A percentile compares a stretch with the other conserved stretches of the same genome.
phyloP scores from a whole-genome alignment of 345 rosid species.

The Orychophragmus violaceus region DNA sequence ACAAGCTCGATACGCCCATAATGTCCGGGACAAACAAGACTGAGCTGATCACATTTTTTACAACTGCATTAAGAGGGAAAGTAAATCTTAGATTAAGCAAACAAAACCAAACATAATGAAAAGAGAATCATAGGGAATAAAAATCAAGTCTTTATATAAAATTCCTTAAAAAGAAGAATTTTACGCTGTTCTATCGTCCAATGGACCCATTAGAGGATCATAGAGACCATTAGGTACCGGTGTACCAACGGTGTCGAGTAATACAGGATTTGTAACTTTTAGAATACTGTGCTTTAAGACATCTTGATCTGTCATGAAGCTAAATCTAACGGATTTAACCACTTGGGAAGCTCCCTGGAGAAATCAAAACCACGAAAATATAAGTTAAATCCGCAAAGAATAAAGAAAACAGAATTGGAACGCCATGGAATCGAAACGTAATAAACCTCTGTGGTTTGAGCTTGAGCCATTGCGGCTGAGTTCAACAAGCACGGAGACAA shows the following conservation, averaged over 20 bases:
- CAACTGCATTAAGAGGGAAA: slow-evolving; percentile 55
- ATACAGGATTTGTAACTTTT: slow-evolving; percentile 36
- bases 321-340: slow-evolving; percentile 40
- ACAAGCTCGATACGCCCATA: slow-evolving; percentile 85
- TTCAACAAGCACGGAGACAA: neutral
- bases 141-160: neutral
- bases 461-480: slow-evolving; percentile 20
- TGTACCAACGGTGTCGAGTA: slow-evolving; percentile 37
- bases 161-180: slow-evolving; percentile 6
- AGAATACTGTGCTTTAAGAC: slow-evolving; percentile 46
- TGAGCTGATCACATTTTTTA: slow-evolving; percentile 59
- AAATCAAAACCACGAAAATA: neutral
- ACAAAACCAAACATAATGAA: neutral
- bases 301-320: slow-evolving; percentile 51
- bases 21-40: slow-evolving; percentile 72
- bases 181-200: slow-evolving; percentile 38
- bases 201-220: slow-evolving; percentile 49
- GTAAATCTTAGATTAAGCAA: neutral
- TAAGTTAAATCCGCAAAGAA: neutral
- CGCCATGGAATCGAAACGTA: neutral
- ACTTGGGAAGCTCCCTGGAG: slow-evolving; percentile 45
- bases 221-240: slow-evolving; percentile 56
- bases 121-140: neutral
- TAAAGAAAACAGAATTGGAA: neutral
- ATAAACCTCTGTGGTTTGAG: slow-evolving; percentile 28